Evolutionary conservation across 768 basidiomycete genomes (phyloP).

Genomic region (Porpolomopsis calyptriformis): DNA sequence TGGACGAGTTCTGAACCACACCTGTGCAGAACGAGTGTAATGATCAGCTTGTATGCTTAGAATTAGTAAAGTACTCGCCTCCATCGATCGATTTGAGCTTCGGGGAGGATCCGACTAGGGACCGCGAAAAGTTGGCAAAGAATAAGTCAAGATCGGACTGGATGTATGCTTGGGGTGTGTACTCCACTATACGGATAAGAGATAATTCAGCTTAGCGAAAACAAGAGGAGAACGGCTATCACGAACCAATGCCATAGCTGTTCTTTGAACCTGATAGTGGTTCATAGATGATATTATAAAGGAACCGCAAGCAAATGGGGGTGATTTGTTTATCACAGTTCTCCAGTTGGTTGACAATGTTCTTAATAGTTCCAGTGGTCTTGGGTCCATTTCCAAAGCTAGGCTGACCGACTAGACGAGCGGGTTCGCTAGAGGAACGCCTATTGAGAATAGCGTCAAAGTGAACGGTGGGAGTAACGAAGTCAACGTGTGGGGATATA

Average conservation of each 20-base stretch:
- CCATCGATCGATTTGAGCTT: conserved; percentile 35
- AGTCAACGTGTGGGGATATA: conserved; percentile 22
- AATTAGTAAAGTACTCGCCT: conserved; percentile 16
- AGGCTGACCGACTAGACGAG: neutral
- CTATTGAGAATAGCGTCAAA: conserved; percentile 15
- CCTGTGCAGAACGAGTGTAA: conserved; percentile 8
- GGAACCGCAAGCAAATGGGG: conserved; percentile 21
- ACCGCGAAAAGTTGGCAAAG: conserved; percentile 28
- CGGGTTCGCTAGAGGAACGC: neutral
- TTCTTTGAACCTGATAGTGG: conserved; percentile 18
- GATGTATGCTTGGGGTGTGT: conserved; percentile 32
- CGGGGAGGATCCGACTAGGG: conserved; percentile 31
- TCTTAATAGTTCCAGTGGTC: neutral
- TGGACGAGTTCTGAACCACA: conserved; percentile 10
- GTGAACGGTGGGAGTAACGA: conserved; percentile 27
- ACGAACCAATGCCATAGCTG: conserved; percentile 23
- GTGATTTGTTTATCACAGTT: conserved; percentile 19
- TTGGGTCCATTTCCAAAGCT: conserved; percentile 1
- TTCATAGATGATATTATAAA: conserved; percentile 26
- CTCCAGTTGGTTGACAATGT: neutral
- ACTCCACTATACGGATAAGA: conserved; percentile 26
- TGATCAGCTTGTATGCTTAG: neutral
- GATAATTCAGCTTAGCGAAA: no score
- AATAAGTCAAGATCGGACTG: conserved; percentile 35
- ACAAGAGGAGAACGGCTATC: conserved; percentile 3